Evolutionary conservation across 495 filamentous ascomycete genomes (phyloP).

Genomic region (Rostrohypoxylon terebratum): DNA sequence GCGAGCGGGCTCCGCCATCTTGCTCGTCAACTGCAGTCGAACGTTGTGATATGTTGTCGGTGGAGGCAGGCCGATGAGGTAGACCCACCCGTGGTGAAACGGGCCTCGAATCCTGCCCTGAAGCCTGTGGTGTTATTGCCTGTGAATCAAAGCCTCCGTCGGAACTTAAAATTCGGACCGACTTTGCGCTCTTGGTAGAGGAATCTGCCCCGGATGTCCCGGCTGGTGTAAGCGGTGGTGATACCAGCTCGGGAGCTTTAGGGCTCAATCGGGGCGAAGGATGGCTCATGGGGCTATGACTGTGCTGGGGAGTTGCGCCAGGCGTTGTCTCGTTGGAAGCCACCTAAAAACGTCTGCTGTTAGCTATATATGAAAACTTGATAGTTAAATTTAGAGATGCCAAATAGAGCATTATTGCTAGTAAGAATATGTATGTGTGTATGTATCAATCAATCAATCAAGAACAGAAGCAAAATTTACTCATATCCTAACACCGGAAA

Average conservation of each 20-base stretch:
- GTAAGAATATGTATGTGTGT: background rate
- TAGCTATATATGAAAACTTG: constrained; percentile 30
- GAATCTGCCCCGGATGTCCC: constrained; percentile 65
- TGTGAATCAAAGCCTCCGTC: constrained; percentile 52
- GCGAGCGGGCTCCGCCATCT: constrained; percentile 53
- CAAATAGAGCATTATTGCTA: background rate
- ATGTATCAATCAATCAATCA: constrained; percentile 7
- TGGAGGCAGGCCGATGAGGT: constrained; percentile 56
- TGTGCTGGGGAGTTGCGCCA: constrained; percentile 50
- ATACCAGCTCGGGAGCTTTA: constrained; percentile 75
- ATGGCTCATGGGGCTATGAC: constrained; percentile 52
- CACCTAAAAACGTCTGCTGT: constrained; percentile 50
- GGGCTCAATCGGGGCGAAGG: constrained; percentile 58
- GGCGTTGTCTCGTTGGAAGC: constrained; percentile 57
- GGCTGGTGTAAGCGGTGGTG: constrained; percentile 89
- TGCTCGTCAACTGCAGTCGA: constrained; percentile 49
- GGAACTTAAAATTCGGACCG: constrained; percentile 45
- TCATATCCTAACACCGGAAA: constrained; percentile 1
- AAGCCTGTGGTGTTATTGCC: constrained; percentile 73
- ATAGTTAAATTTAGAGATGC: background rate
- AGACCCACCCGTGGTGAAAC: constrained; percentile 48
- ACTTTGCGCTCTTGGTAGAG: constrained; percentile 47
- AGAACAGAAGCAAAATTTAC: background rate
- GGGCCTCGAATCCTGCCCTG: constrained; percentile 56
- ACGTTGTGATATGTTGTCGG: constrained; percentile 51